These are phyloP conservation scores for Henckelia pumila DNA, from an alignment of 257 asterid species.

Conservation along the genomic window DNA sequence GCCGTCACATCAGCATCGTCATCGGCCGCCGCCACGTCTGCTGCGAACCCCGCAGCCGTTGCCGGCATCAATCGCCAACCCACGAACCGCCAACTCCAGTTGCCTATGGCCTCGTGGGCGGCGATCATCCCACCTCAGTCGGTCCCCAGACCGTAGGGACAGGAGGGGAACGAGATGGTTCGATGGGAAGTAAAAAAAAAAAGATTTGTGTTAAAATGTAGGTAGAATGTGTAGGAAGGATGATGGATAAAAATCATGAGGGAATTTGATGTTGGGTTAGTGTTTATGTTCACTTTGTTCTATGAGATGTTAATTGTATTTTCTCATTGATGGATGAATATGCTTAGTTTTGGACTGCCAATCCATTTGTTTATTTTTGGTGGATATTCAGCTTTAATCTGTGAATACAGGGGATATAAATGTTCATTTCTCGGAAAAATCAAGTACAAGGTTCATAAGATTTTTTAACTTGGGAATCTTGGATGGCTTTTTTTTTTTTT, in stretches of 20 bases:
- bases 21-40: slow-evolving; percentile 29
- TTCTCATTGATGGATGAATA: not conserved
- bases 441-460: no score
- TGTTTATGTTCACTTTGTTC: not conserved
- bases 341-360: not conserved
- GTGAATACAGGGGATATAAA: no score
- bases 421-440: no score
- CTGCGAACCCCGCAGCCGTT: no score
- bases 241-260: not conserved
- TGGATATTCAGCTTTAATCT: no score
- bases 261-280: not conserved
- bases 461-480: no score
- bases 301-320: not conserved
- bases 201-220: not conserved
- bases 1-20: slow-evolving; percentile 47
- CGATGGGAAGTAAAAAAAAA: not conserved
- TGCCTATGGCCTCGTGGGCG: slow-evolving; percentile 55
- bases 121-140: slow-evolving; percentile 43
- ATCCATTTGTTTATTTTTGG: no score
- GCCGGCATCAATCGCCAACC: slow-evolving; percentile 26
- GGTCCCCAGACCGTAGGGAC: slow-evolving; percentile 28
- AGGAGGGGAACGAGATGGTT: no score
- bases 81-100: slow-evolving; percentile 35
- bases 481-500: no score
- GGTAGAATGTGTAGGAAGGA: not conserved